Evolutionary conservation across 2,329 filamentous ascomycete genomes (phyloP), one percentile per base, ranked within the genome.

Genomic region (Aphanoascus verrucosus): DNA sequence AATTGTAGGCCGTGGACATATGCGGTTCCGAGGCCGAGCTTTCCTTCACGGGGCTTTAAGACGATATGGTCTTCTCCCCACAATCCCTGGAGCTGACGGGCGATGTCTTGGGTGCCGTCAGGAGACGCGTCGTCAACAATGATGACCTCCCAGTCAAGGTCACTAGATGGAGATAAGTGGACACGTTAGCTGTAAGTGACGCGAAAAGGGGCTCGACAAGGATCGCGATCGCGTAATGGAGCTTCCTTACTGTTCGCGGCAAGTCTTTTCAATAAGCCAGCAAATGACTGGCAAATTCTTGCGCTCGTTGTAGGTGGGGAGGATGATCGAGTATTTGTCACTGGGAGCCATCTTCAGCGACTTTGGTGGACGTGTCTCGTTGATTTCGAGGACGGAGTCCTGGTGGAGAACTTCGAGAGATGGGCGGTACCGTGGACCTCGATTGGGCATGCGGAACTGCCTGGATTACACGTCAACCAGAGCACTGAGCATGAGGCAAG

Each of bases 261-360:
- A 97, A 58, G 85, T 96, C 70, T 84, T 85, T 75, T 94, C 87
- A 61, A 98, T 80, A 70, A 98, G 77, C 88, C 89, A 97, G 65
- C 85, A 82, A 68, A 97, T 88, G 69, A 98, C 93, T 65, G 93
- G 93, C 61, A 98, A 82, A 75, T 98, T 98, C 71, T 83, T 84
- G 68, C 93, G 88, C 80, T 98, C 93, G 72, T 98, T 97, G 82
- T 95, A 98, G 58, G 93, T 98, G 55, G 93, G 93, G 60, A 98
- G 82, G 67, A 98, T 91, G 68, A 98, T 85, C 61, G 91, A 95
- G 80, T 96, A 98, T 74, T 91, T 94, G 78, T 77, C 46, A 38
- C 48, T 19, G 15, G 55, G 52, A 7, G 57, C 42, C 57, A 58
- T 60, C 17, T 41, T 57, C 48, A 35, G 41, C 40, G 9, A 17